A percentile compares a stretch with the other conserved stretches of the same genome.
Evolutionary conservation across 176 grass and related monocot species (phyloP).

Genomic region (Oryza glaberrima): DNA sequence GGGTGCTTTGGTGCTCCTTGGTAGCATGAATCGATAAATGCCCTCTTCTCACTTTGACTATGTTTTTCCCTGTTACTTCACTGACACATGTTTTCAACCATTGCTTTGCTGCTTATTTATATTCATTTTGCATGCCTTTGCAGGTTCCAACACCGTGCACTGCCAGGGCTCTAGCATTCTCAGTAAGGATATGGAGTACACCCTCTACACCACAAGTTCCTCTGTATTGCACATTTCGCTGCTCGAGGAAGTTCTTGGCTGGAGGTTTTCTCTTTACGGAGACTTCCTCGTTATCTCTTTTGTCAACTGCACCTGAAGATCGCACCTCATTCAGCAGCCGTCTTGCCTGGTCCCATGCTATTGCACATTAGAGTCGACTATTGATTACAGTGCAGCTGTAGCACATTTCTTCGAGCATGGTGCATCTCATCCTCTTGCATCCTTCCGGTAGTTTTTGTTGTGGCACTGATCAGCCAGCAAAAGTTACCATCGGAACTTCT

Average conservation of each 20-base stretch:
- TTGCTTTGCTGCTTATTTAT: neutral
- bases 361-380: slow-evolving; percentile 59
- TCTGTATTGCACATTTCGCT: slow-evolving; percentile 66
- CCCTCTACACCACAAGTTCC: slow-evolving; percentile 66
- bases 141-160: slow-evolving; percentile 49
- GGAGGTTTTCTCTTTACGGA: slow-evolving; percentile 90
- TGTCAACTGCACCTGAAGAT: slow-evolving; percentile 89
- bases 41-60: neutral
- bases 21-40: neutral
- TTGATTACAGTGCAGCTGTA: slow-evolving; percentile 51
- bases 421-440: slow-evolving; percentile 51
- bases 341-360: slow-evolving; percentile 61
- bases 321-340: slow-evolving; percentile 25
- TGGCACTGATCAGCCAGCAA: slow-evolving; percentile 49
- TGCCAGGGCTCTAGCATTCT: slow-evolving; percentile 48
- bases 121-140: neutral
- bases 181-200: slow-evolving; percentile 87
- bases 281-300: slow-evolving; percentile 80
- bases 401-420: slow-evolving; percentile 59
- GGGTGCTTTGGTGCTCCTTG: neutral
- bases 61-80: neutral
- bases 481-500: slow-evolving; percentile 47
- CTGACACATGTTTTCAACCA: neutral
- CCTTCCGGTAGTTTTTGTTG: slow-evolving; percentile 50
- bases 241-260: slow-evolving; percentile 91